Evolutionary conservation across 192 early-diverging fungal species (phyloP), one percentile per base, ranked within the genome.

Genomic region (Backusella parvicylindrica): DNA sequence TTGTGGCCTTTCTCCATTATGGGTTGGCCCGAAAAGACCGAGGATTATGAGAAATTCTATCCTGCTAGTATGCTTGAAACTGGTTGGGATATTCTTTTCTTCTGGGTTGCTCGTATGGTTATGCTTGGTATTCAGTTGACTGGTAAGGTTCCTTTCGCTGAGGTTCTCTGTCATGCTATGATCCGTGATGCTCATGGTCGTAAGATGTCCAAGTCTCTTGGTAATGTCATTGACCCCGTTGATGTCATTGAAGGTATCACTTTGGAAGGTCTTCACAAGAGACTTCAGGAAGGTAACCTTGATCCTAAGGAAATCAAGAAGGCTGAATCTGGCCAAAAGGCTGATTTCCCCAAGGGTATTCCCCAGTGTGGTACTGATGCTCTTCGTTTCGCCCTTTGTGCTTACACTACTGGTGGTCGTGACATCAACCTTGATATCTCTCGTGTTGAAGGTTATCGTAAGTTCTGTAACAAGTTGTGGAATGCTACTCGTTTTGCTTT

Each of bases 381-480:
- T 33, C 89, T 96, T 74, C 91, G 94, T 79, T 95, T 95, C 81
- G 84, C 93, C 12, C 83, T 95, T 35, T 92, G 93, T 69, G 83
- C 92, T 28, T 95, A 94, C 85, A 92, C 90, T 40, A 88, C 92
- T 4, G 74, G 75, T 70, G 95, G 94, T 41, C 90, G 92, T 64
- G 95, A 97, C 73, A 93, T 99, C 79, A 98, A 97, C 79, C 83
- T 99, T 77, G 93, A 98, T 77, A 93, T 99, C 63, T 70, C 92
- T 79, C 96, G 95, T 73, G 94, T 99, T n/a, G 97, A 98, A 75
- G 96, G 98, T 56, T 98, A 99, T 89, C 93, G 97, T 83, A 98
- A 98, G 87, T 99, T 98, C 92, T 99, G 97, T 85, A 99, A 98
- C 90, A 99, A 99, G 90, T 83, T 99, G 35, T 99, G 98, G 98